Evolutionary conservation across 2,329 filamentous ascomycete species (phyloP).

Genomic region (Talaromyces sp.): DNA sequence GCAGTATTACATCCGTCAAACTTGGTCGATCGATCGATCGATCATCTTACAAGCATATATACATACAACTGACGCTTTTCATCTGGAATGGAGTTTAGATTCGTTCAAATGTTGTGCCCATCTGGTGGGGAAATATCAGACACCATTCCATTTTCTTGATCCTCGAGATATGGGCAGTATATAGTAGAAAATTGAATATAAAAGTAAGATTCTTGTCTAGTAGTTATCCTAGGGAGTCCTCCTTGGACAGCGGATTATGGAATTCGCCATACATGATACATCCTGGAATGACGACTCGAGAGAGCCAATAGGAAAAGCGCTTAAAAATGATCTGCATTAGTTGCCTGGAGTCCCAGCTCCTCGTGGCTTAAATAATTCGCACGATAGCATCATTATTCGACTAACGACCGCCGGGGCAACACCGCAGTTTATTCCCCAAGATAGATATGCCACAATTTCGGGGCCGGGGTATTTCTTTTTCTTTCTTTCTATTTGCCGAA

Average conservation of each 20-base stretch:
- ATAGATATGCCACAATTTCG: too few species aligned
- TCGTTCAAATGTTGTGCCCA: not conserved
- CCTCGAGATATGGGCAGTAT: too few species aligned
- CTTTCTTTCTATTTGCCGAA: too few species aligned
- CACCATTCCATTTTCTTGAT: too few species aligned
- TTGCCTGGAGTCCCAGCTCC: not conserved
- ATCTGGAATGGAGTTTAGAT: not conserved
- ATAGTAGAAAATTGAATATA: too few species aligned
- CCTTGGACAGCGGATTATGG: too few species aligned
- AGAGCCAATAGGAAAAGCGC: not conserved
- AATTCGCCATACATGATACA: too few species aligned
- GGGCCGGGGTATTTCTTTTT: not conserved
- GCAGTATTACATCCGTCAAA: too few species aligned
- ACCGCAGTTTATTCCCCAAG: not conserved
- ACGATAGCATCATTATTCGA: not conserved
- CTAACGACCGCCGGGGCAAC: not conserved
- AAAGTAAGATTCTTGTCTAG: too few species aligned
- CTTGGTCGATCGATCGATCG: not conserved
- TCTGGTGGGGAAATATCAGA: not conserved
- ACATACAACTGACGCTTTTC: too few species aligned
- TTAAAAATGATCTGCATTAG: not conserved
- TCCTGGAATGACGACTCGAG: too few species aligned
- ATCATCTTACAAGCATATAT: not conserved
- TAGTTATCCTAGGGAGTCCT: too few species aligned
- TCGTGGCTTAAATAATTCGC: not conserved